Percentiles rank a stretch among this genome's conserved stretches.
phyloP scores from a whole-genome alignment of 208 protist species.

The Trypanosoma lewisi region DNA sequence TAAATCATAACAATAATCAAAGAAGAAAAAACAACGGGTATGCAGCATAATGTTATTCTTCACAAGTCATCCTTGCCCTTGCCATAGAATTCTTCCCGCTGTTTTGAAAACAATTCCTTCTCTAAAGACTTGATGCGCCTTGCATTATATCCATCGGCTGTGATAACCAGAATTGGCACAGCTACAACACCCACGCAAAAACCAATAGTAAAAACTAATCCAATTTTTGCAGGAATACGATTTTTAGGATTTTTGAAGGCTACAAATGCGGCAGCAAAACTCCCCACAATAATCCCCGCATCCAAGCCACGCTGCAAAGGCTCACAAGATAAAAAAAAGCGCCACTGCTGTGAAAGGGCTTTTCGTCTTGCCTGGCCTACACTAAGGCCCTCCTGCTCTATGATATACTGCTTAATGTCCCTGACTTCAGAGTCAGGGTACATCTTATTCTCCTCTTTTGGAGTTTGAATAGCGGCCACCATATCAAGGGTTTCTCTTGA shows the following conservation, averaged over 20 bases:
- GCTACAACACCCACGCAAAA: constrained; percentile 66
- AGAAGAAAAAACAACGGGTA: no score
- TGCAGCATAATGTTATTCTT: no score
- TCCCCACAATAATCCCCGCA: constrained; percentile 76
- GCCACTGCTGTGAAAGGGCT: constrained; percentile 77
- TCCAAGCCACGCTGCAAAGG: constrained; percentile 82
- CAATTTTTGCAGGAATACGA: constrained; percentile 61
- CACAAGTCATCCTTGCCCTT: constrained; percentile 25
- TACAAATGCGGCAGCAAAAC: constrained; percentile 62
- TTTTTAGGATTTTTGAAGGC: constrained; percentile 56
- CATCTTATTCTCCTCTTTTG: constrained; percentile 54
- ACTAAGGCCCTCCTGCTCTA: constrained; percentile 78
- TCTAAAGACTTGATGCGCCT: constrained; percentile 74
- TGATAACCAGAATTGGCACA: constrained; percentile 68
- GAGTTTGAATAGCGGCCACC: constrained; percentile 70
- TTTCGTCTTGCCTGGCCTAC: constrained; percentile 57
- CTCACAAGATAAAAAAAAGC: constrained; percentile 83
- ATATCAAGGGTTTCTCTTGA: constrained; percentile 66
- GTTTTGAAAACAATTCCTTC: constrained; percentile 71
- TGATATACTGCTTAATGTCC: constrained; percentile 80
- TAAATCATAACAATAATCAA: no score
- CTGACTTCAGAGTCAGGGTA: constrained; percentile 74
- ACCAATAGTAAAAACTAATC: constrained; percentile 60
- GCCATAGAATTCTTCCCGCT: constrained; percentile 63
- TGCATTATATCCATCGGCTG: constrained; percentile 60